Base-by-base conservation (phyloP, 352 stramenopile species). In the Globisporangium rhizosaccharum region DNA sequence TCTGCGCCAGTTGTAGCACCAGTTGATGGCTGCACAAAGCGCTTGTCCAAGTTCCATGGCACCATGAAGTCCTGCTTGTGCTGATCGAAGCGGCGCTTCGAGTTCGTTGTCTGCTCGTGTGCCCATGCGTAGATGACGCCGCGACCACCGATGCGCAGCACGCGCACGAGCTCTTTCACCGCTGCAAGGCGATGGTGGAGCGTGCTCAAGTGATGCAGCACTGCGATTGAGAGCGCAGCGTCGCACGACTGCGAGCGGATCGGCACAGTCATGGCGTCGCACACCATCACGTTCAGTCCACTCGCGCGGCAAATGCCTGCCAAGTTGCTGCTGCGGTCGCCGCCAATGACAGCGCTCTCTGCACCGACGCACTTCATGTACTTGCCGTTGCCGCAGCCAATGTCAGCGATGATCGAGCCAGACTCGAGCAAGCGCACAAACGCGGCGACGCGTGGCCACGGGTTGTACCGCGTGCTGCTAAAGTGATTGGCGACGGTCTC, bases 71-170 rank as follows among this genome's bases (percentile, higher is more conserved):
- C 85, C 67, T 95, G 85, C 25, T 71, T 74, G 15, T 61, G 53
- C 2, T 66, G 70, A 23, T 88, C 80, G 57, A 95, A 95, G 18
- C 82, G 75, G 11, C 85, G 83, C 67, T 82, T 79, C 56, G 85
- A 95, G 25, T 81, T 76, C 42, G 71, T 65, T 57, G 84, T 82
- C 50, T 95, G 86, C 51, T 95, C 86, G 66, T 95, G 84, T 0
- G 86, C 86, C 86, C 86, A 95, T 14, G 86, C 86, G 61, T 94
- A 95, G 65, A 95, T 89, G 26, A 95, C 72, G 51, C 80, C 82
- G 23, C 67, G 70, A 18, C 82, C 82, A 41, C 75, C 84, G 8
- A 94, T 71, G 11, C 75, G 73, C 20, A 95, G 63, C 42, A 95
- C 79, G 53, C 86, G 79, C 30, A 93, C 61, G 15, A 95, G 36